Base-by-base conservation (phyloP, 169 alveolate species). In the Babesia caballi region DNA sequence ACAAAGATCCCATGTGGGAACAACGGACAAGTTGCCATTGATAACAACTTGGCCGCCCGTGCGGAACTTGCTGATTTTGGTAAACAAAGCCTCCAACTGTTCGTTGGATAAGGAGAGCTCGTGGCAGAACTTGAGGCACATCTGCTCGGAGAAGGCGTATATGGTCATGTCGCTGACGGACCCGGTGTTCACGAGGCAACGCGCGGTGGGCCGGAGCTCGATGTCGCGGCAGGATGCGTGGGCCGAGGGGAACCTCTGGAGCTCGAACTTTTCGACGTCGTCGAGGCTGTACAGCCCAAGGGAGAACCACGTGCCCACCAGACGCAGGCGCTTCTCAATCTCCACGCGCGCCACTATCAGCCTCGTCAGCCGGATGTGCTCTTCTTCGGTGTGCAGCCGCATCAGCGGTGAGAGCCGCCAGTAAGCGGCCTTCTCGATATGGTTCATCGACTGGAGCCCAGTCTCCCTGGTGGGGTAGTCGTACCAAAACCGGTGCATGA, bases 341-440 rank as follows among this genome's bases (percentile, higher is more conserved):
- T 78, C 87, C 14, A 52, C 33, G 12, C 67, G 57, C 17, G 83
- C 67, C 17, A 78, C 68, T 7, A 78, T 15, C 1, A 78, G 56
- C 42, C 65, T 58, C 15, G 83, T 60, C 27, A 78, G 56, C 40
- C 33, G 58, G 28, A 78, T 33, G 71, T 78, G 87, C 52, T 68
- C 82, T 21, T 69, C 84, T 53, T 78, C 83, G 7, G 82, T 12
- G 19, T 78, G 87, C 42, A 78, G 36, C 28, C 87, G 66, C 36
- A 78, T 41, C 15, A 78, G 83, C 27, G 87, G 87, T 12, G 87
- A 40, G 30, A 76, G 68, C 21, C 85, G 58, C 85, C 85, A 76
- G 51, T 76, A 76, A 0, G 70, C 70, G 46, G 70, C 47, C 81
- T 54, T 76, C 57, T 76, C 87, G 19, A 70, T 61, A 25, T 78